Evolutionary conservation across 169 alveolate genomes (phyloP).

Genomic region (Eimeria maxima): DNA sequence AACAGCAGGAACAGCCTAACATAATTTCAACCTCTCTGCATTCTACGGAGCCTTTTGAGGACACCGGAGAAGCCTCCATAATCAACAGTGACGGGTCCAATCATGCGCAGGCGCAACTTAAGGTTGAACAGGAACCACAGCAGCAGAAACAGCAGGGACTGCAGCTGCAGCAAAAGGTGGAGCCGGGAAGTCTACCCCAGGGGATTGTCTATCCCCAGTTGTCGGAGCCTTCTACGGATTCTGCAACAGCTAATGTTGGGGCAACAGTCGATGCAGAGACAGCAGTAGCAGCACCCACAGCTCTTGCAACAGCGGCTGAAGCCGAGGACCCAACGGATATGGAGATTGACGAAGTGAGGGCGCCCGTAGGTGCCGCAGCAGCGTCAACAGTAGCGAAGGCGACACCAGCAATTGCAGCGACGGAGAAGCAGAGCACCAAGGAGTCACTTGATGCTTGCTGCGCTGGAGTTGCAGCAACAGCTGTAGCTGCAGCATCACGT

Average conservation of each 20-base stretch:
- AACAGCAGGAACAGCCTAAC: constrained; percentile 34
- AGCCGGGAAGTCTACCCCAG: background rate
- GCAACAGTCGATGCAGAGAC: background rate
- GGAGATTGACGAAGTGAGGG: background rate
- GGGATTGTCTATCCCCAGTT: background rate
- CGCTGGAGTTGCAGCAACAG: background rate
- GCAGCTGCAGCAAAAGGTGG: background rate
- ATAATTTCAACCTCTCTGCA: background rate
- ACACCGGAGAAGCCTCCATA: background rate
- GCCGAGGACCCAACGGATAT: background rate
- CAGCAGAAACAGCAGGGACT: background rate
- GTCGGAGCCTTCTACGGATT: background rate
- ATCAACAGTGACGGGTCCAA: background rate
- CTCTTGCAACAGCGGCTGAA: background rate
- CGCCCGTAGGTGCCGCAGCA: background rate
- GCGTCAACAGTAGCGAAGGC: background rate
- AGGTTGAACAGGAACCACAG: background rate
- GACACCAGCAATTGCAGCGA: background rate
- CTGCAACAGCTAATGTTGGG: background rate
- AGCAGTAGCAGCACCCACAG: background rate
- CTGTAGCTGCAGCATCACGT: background rate
- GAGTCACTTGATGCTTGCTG: background rate
- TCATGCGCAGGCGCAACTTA: background rate
- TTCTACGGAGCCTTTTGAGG: background rate
- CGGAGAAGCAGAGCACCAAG: background rate